These are phyloP conservation scores for Sechiopsis laciniata DNA, from an alignment of 306 rosid species.

Conservation along the genomic window DNA sequence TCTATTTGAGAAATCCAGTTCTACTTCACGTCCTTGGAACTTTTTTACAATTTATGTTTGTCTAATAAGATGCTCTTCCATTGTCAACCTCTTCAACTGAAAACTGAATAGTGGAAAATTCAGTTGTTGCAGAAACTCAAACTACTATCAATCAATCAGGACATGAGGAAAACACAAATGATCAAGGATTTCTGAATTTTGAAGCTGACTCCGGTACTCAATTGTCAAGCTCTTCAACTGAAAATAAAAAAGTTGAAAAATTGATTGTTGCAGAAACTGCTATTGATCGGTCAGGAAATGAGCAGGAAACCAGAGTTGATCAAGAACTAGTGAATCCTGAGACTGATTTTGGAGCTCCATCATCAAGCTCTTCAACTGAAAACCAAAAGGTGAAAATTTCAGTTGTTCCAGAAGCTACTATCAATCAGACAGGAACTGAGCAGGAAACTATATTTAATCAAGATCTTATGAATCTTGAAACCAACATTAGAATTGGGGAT, in stretches of 20 bases:
- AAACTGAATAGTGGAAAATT: constrained; percentile 22
- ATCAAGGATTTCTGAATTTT: constrained; percentile 19
- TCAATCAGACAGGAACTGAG: constrained; percentile 23
- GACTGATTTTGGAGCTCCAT: constrained; percentile 27
- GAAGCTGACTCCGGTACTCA: constrained; percentile 28
- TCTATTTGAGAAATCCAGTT: no score
- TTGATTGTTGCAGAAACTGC: constrained; percentile 26
- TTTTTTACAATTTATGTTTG: neutral
- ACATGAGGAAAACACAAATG: constrained; percentile 16
- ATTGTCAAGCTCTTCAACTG: neutral
- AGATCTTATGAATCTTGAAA: constrained; percentile 23
- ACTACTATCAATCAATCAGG: constrained; percentile 27
- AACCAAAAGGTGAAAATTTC: constrained; percentile 24
- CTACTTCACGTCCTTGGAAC: neutral
- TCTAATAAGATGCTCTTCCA: constrained; percentile 30
- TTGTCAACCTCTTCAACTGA: constrained; percentile 25
- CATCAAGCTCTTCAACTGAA: neutral
- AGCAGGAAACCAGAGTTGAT: constrained; percentile 17
- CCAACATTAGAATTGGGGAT: constrained; percentile 33
- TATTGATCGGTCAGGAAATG: constrained; percentile 22
- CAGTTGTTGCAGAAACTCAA: constrained; percentile 24
- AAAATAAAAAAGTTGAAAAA: constrained; percentile 18
- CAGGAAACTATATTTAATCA: constrained; percentile 19
- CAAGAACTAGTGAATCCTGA: constrained; percentile 20
- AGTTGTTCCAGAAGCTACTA: constrained; percentile 25